Percentiles rank a stretch among this genome's conserved stretches.
Evolutionary conservation across 768 basidiomycete species (phyloP).

Genomic region (Melanogaster broomeanus): DNA sequence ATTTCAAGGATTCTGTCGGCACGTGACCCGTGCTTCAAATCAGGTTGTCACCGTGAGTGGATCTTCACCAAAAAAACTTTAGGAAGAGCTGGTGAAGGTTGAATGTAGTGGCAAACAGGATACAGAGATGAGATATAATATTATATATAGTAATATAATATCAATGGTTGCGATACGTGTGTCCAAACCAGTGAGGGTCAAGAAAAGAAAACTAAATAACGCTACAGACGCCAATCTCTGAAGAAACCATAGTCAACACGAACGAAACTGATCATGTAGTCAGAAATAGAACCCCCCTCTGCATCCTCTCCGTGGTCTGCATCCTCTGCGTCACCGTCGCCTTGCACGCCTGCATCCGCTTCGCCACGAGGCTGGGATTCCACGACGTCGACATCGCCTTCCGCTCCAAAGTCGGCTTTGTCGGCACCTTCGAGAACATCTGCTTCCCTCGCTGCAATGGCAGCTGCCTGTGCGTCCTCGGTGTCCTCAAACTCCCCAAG

Average conservation of each 20-base stretch:
- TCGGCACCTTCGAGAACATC: slow-evolving; percentile 74
- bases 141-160: slow-evolving; percentile 18
- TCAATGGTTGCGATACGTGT: slow-evolving; percentile 1
- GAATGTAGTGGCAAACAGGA: neutral
- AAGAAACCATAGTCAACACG: slow-evolving; percentile 68
- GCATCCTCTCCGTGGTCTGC: slow-evolving; percentile 47
- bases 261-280: slow-evolving; percentile 81
- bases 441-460: slow-evolving; percentile 73
- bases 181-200: neutral
- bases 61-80: too few species aligned
- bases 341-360: slow-evolving; percentile 28
- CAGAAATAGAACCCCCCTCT: slow-evolving; percentile 75
- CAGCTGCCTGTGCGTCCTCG: slow-evolving; percentile 84
- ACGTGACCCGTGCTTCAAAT: too few species aligned
- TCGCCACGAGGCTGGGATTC: slow-evolving; percentile 23
- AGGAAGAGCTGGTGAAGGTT: too few species aligned
- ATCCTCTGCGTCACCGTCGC: slow-evolving; percentile 37
- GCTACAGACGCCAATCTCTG: slow-evolving; percentile 64
- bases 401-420: slow-evolving; percentile 74
- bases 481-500: slow-evolving; percentile 86
- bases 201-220: slow-evolving; percentile 1
- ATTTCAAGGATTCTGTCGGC: too few species aligned
- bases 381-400: slow-evolving; percentile 27
- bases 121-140: neutral
- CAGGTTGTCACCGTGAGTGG: too few species aligned